Conservation (phyloP, 2,329 filamentous ascomycete genomes). For the Trichoderma citrinoviride region DNA sequence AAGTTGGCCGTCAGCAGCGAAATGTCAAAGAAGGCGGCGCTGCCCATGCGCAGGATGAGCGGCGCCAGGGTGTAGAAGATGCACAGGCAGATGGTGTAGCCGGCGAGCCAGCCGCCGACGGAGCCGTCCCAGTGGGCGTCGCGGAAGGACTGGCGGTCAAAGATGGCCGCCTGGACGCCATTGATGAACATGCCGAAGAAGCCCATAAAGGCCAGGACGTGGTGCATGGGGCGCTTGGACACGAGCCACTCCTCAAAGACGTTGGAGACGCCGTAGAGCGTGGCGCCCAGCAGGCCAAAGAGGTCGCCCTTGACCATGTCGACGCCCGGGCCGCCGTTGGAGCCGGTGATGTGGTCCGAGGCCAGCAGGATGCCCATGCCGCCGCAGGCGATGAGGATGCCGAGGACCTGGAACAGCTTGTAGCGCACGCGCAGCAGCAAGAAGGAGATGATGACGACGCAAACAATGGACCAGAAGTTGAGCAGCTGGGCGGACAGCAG, state of each 20-base stretch:
- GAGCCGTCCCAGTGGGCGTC: constrained; percentile 62
- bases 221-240: constrained; percentile 79
- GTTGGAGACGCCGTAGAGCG: constrained; percentile 87
- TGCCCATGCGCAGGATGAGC: constrained; percentile 82
- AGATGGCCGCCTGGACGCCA: constrained; percentile 85
- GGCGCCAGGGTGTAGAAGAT: constrained; percentile 89
- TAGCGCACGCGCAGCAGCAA: constrained; percentile 83
- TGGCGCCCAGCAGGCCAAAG: constrained; percentile 84
- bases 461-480: constrained; percentile 97
- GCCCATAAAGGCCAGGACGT: constrained; percentile 87
- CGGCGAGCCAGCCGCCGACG: constrained; percentile 79
- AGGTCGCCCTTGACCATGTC: constrained; percentile 87
- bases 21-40: constrained; percentile 95
- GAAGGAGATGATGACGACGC: constrained; percentile 84
- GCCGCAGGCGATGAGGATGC: constrained; percentile 87
- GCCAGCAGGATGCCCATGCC: constrained; percentile 85
- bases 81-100: constrained; percentile 79
- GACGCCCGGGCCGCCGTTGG: constrained; percentile 64
- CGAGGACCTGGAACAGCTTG: constrained; percentile 77
- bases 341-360: constrained; percentile 79
- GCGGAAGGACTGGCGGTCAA: constrained; percentile 74
- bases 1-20: constrained; percentile 92
- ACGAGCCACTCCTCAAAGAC: constrained; percentile 95
- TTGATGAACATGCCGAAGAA: constrained; percentile 89
- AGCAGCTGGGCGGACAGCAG: constrained; percentile 91